Percentiles rank a stretch among this genome's conserved stretches.
Conservation (phyloP, 2,329 filamentous ascomycete genomes). For the Aspergillus fructus region DNA sequence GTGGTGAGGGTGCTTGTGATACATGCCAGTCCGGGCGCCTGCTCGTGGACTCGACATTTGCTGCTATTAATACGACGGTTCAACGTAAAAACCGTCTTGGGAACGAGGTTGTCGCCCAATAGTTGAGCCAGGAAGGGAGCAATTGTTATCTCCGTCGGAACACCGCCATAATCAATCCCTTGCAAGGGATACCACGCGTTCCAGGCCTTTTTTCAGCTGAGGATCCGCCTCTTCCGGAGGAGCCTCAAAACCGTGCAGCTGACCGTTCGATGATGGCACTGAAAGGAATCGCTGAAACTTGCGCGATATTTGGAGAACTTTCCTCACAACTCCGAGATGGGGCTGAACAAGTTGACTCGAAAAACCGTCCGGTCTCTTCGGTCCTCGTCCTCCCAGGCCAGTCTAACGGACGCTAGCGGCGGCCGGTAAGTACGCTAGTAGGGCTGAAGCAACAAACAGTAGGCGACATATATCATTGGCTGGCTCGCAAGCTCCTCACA, state of each 20-base stretch:
- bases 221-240: background rate
- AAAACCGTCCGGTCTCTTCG: background rate
- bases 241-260: constrained; percentile 14
- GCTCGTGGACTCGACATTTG: background rate
- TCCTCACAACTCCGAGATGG: background rate
- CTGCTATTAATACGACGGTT: constrained; percentile 8
- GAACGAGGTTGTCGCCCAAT: background rate
- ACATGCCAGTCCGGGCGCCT: constrained; percentile 9
- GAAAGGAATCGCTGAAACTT: background rate
- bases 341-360: background rate
- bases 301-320: background rate
- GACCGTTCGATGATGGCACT: background rate
- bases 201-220: constrained; percentile 2
- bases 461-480: background rate
- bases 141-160: background rate
- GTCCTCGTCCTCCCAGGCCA: background rate
- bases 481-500: background rate
- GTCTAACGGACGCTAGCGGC: constrained; percentile 5
- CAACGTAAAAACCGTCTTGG: background rate
- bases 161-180: background rate
- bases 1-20: constrained; percentile 6
- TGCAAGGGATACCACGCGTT: background rate
- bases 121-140: background rate
- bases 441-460: constrained; percentile 8
- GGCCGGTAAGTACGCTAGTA: constrained; percentile 2